Base-by-base conservation (phyloP, 768 basidiomycete genomes). In the Amyloporia xantha region DNA sequence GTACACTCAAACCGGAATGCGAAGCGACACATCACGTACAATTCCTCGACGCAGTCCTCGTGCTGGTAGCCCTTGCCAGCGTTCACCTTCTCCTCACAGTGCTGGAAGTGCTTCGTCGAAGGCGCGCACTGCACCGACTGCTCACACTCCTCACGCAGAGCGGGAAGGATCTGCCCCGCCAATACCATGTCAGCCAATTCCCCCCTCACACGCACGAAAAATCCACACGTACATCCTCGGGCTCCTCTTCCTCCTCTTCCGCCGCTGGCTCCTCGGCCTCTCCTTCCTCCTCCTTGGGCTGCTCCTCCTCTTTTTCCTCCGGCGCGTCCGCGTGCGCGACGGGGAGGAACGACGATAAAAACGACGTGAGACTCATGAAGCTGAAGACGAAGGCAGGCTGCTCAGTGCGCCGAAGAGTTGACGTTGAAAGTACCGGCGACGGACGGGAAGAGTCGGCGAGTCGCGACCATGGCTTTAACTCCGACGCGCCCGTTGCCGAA, bases 1-100 rank as follows among this genome's bases (percentile, higher is more conserved):
- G n/a, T n/a, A n/a, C n/a, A n/a, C n/a, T n/a, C n/a, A n/a, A n/a
- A n/a, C n/a, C n/a, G n/a, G 12, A 25, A 41, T 4, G 37, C 0
- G 19, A 15, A n/a, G 20, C 1, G 23, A 13, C 21, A n/a, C 10
- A 19, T 44, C 4, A 66, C 66, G 49, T 54, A 68, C 86, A 91
- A 65, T 75, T 91, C 91, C 69, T 92, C 89, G 30, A 93, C 86
- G 62, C 91, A 95, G 63, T 94, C 91, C 73, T 95, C 93, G 54
- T 82, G 82, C 64, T 89, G 84, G 78, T 77, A 91, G 33, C 91
- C 92, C 60, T 92, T 62, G 23, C 92, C 93, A 25, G 72, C 74
- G 51, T 80, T 68, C 41, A 96, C 83, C 70, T 91, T 93, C 67
- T 93, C 87, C 63, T 88, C 78, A 67, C 93, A 95, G 62, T 93